Percentiles rank a stretch among this genome's conserved stretches.
Conservation (phyloP, 2,329 filamentous ascomycete species). For the Fusarium armeniacum region DNA sequence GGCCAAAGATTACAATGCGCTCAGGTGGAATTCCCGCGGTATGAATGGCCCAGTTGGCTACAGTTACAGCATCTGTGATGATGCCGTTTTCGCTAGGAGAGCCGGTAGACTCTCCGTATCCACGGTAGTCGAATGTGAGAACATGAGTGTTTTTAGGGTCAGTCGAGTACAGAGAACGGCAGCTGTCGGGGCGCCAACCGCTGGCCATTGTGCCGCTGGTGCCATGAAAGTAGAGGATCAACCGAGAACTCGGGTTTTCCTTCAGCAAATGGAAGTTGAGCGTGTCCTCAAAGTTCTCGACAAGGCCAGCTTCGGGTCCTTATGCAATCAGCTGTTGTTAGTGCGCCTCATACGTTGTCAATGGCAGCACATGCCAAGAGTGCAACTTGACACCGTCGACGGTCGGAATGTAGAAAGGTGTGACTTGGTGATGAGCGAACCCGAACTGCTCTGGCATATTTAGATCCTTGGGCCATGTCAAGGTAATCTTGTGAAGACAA, state of each 20-base stretch:
- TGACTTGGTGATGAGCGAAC: constrained; percentile 77
- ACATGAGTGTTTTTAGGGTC: constrained; percentile 68
- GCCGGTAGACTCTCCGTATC: constrained; percentile 68
- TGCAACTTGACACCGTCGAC: constrained; percentile 75
- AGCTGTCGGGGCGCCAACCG: constrained; percentile 67
- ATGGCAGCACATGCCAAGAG: constrained; percentile 79
- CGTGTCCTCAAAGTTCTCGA: constrained; percentile 33
- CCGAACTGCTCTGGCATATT: constrained; percentile 76
- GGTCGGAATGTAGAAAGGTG: constrained; percentile 76
- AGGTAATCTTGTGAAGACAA: constrained; percentile 65
- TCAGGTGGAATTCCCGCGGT: constrained; percentile 65
- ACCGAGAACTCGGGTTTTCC: constrained; percentile 59
- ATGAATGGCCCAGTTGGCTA: constrained; percentile 68
- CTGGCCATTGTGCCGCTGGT: constrained; percentile 69
- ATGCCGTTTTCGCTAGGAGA: constrained; percentile 68
- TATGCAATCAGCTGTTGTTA: constrained; percentile 59
- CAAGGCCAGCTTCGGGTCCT: constrained; percentile 11
- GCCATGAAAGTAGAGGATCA: constrained; percentile 68
- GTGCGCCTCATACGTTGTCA: constrained; percentile 61
- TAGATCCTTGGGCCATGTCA: constrained; percentile 67
- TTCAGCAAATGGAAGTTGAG: constrained; percentile 60
- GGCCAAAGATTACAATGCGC: constrained; percentile 70
- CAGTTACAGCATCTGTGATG: constrained; percentile 65
- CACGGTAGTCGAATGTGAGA: constrained; percentile 72
- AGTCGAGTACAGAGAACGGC: constrained; percentile 67